Base-by-base conservation (phyloP, 1,284 basidiomycete species). In the Mrakiaceae sp. region DNA sequence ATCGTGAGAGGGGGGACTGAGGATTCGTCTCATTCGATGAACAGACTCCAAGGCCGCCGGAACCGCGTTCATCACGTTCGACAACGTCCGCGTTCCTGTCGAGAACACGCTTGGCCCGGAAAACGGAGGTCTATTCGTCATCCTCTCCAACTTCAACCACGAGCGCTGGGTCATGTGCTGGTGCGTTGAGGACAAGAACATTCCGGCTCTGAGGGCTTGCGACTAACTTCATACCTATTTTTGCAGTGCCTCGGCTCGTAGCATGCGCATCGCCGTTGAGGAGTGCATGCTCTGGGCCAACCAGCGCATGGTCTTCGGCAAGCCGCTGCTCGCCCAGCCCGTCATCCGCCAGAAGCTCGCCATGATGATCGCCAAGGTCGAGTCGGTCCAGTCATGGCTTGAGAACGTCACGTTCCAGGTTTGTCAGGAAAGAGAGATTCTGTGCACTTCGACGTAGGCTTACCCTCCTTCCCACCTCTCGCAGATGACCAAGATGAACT, bases 341-440 rank as follows among this genome's bases (percentile, higher is more conserved):
- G 87, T 94, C 67, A 86, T 96, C 70, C 83, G 91, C 63, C 81
- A 82, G 70, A 93, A 92, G 80, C 76, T 95, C 58, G 90, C 90
- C 2, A 79, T 79, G 42, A 91, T 94, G 88, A 90, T 94, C 67
- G 83, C 87, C 39, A 85, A 89, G 66, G 81, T 83, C 48, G 90
- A 94, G 77, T 84, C 87, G 0, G 84, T 83, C 64, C 92, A 96
- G 73, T 83, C 82, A 58, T 96, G 91, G 90, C 78, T 95, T 42
- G 93, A 27, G 2, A 27, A 27, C 27, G 27, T 27, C 27, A 27
- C 27, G 27, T 27, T 27, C 27, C 27, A 97, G 69, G 65, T 68
- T 14, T n/a, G 64, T 46, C 11, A 8, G 40, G n/a, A 2, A 16
- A 7, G 44, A 14, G n/a, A 16, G 10, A 43, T 62, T 14, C 9